A percentile compares a stretch with the other conserved stretches of the same genome.
These are phyloP conservation scores for Tubosaeta sp. DNA, from an alignment of 768 basidiomycete species.

Conservation along the genomic window DNA sequence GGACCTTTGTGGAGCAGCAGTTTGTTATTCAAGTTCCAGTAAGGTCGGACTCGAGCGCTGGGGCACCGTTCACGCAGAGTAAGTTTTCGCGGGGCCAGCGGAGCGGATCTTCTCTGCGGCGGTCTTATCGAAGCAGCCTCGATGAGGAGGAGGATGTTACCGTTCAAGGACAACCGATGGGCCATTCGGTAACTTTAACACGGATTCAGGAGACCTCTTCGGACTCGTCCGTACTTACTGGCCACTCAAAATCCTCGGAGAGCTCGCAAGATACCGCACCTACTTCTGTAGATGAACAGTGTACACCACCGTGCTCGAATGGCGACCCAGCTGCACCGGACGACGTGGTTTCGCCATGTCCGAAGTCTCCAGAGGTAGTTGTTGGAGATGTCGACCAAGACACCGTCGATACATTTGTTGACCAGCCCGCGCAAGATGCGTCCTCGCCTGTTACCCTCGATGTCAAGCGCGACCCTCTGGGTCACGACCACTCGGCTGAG, in stretches of 20 bases:
- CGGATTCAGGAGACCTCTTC: slow-evolving; percentile 43
- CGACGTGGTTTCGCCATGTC: slow-evolving; percentile 26
- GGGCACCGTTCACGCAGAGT: slow-evolving; percentile 41
- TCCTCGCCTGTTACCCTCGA: slow-evolving; percentile 44
- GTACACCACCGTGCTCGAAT: slow-evolving; percentile 29
- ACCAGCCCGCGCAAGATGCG: slow-evolving; percentile 52
- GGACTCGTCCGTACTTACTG: slow-evolving; percentile 42
- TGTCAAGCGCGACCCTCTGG: slow-evolving; percentile 36
- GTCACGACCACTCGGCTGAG: slow-evolving; percentile 76
- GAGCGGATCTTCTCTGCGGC: slow-evolving; percentile 37
- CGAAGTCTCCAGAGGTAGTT: slow-evolving; percentile 39
- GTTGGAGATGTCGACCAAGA: slow-evolving; percentile 49
- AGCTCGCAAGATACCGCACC: slow-evolving; percentile 46
- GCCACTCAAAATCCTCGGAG: slow-evolving; percentile 42
- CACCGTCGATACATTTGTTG: slow-evolving; percentile 39
- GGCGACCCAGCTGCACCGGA: slow-evolving; percentile 26
- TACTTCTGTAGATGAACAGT: slow-evolving; percentile 46
- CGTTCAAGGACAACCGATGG: slow-evolving; percentile 43
- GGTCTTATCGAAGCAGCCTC: slow-evolving; percentile 33
- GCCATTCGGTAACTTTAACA: slow-evolving; percentile 15
- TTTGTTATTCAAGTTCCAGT: slow-evolving; percentile 64
- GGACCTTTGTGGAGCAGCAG: slow-evolving; percentile 55
- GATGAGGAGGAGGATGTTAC: slow-evolving; percentile 67
- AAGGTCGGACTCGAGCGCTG: slow-evolving; percentile 40
- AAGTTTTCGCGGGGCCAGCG: slow-evolving; percentile 41